These are phyloP conservation scores for Podaxis sp. DNA, from an alignment of 768 basidiomycete genomes.

Conservation along the genomic window DNA sequence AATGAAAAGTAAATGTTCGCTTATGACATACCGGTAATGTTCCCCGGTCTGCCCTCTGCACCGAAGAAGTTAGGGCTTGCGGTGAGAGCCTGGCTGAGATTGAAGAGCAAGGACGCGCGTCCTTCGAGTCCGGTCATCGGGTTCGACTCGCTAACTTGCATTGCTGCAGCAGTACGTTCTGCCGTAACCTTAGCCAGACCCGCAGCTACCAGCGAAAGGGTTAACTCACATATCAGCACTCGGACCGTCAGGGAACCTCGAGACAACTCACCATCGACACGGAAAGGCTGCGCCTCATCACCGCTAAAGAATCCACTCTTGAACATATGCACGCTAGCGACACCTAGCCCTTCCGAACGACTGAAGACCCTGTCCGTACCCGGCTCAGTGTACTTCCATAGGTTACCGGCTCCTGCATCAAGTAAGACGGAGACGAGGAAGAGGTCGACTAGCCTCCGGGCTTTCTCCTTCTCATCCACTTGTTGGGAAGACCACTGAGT, in stretches of 20 bases:
- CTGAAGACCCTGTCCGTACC: conserved; percentile 51
- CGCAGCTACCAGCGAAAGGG: conserved; percentile 46
- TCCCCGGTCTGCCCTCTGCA: conserved; percentile 71
- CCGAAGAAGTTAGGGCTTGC: conserved; percentile 73
- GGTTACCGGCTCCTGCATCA: conserved; percentile 89
- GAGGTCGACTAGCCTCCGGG: conserved; percentile 81
- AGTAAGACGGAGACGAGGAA: conserved; percentile 90
- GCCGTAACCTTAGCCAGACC: conserved; percentile 67
- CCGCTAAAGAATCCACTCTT: conserved; percentile 78
- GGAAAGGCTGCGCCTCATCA: conserved; percentile 54
- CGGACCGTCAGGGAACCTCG: neutral
- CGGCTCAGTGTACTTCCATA: conserved; percentile 75
- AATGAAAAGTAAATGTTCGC: neutral
- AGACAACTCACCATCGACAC: conserved; percentile 73
- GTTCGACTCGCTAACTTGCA: conserved; percentile 80
- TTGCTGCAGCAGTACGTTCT: conserved; percentile 57
- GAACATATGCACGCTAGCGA: conserved; percentile 93
- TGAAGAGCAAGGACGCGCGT: conserved; percentile 72
- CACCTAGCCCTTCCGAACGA: conserved; percentile 82
- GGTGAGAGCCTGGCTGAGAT: conserved; percentile 70
- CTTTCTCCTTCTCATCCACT: conserved; percentile 55
- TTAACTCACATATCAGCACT: neutral
- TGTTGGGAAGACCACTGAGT: conserved; percentile 49
- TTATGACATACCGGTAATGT: conserved; percentile 65
- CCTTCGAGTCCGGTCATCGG: conserved; percentile 92